phyloP scores from a whole-genome alignment of 2,329 filamentous ascomycete species.

The Xylaria polymorpha region DNA sequence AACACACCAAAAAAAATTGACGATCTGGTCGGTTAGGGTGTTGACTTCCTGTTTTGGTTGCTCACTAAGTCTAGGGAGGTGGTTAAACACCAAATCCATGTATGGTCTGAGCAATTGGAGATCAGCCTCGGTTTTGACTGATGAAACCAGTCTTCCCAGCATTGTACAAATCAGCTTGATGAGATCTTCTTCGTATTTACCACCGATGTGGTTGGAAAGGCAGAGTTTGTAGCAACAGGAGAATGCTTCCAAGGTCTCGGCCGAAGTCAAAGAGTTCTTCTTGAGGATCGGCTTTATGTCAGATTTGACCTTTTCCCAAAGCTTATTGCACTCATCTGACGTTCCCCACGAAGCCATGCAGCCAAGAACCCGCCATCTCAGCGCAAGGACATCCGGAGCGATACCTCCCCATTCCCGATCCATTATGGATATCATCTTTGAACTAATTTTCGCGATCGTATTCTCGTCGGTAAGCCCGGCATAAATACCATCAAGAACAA shows the following conservation, averaged over 20 bases:
- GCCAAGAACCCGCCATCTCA: slow-evolving; percentile 49
- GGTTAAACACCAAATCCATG: slow-evolving; percentile 44
- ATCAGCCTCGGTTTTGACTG: slow-evolving; percentile 35
- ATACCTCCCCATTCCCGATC: slow-evolving; percentile 39
- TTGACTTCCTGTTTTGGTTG: slow-evolving; percentile 40
- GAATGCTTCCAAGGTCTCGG: slow-evolving; percentile 49
- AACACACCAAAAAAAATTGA: slow-evolving; percentile 41
- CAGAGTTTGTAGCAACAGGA: slow-evolving; percentile 47
- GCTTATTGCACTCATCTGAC: slow-evolving; percentile 41
- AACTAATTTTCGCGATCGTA: slow-evolving; percentile 47
- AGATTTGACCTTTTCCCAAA: slow-evolving; percentile 46
- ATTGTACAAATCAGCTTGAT: slow-evolving; percentile 43
- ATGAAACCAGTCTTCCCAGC: slow-evolving; percentile 41
- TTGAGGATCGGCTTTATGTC: slow-evolving; percentile 45
- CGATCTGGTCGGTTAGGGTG: slow-evolving; percentile 41
- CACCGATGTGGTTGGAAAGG: slow-evolving; percentile 46
- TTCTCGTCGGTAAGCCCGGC: slow-evolving; percentile 52
- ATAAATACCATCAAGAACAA: slow-evolving; percentile 55
- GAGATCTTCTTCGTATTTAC: slow-evolving; percentile 45
- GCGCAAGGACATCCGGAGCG: slow-evolving; percentile 41
- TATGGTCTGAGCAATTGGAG: slow-evolving; percentile 38
- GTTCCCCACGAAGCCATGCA: slow-evolving; percentile 46
- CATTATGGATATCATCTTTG: slow-evolving; percentile 51
- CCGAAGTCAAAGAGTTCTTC: slow-evolving; percentile 38
- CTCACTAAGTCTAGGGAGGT: slow-evolving; percentile 44